phyloP scores from a whole-genome alignment of 495 filamentous ascomycete genomes.

The Wilcoxina mikolae region DNA sequence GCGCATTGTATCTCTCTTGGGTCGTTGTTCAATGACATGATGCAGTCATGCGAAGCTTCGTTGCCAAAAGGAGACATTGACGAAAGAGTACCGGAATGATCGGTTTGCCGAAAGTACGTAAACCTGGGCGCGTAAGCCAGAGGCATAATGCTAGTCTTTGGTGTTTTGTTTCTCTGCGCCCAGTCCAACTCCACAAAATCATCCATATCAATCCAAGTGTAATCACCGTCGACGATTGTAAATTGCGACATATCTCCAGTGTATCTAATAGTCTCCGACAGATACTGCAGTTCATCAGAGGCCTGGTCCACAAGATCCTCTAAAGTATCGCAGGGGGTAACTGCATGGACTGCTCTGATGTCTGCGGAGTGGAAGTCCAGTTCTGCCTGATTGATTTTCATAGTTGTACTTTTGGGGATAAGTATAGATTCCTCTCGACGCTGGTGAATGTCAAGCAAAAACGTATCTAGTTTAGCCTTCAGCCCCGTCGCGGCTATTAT shows the following conservation, averaged over 20 bases:
- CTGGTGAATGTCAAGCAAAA: constrained; percentile 92
- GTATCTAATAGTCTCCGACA: constrained; percentile 30
- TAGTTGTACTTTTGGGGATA: constrained; percentile 41
- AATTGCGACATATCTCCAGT: constrained; percentile 71
- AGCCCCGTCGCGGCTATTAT: constrained; percentile 80
- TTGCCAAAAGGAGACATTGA: constrained; percentile 63
- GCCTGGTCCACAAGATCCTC: constrained; percentile 58
- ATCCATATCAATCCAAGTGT: constrained; percentile 97
- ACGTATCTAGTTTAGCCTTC: constrained; percentile 84
- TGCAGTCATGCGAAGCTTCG: constrained; percentile 82
- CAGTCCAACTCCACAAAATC: constrained; percentile 97
- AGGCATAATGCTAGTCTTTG: constrained; percentile 83
- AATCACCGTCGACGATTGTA: constrained; percentile 84
- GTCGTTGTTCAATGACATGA: constrained; percentile 88
- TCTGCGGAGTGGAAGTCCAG: constrained; percentile 86
- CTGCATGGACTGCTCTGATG: constrained; percentile 83
- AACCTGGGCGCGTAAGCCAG: constrained; percentile 84
- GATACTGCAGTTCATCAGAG: constrained; percentile 30
- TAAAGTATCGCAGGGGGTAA: constrained; percentile 59
- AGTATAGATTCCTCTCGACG: constrained; percentile 56
- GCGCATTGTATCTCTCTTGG: constrained; percentile 78
- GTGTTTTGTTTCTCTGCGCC: constrained; percentile 78
- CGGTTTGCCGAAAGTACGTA: constrained; percentile 96
- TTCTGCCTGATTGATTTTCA: constrained; percentile 88
- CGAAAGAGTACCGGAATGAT: constrained; percentile 57